phyloP scores from a whole-genome alignment of 176 grass and related monocot genomes.

The Hordeum marinum region DNA sequence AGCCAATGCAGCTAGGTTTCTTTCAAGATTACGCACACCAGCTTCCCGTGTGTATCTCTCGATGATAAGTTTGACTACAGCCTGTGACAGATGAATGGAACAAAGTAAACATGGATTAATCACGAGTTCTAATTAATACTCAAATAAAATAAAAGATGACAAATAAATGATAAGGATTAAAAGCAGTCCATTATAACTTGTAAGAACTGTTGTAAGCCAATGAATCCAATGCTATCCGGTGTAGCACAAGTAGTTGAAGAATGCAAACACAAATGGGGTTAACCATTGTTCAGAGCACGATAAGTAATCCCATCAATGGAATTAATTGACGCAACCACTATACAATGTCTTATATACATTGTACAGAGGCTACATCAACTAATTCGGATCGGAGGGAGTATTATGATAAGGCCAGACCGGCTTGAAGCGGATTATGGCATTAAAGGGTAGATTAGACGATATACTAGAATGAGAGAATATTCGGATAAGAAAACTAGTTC shows the following conservation, averaged over 20 bases:
- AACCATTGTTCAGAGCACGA: neutral
- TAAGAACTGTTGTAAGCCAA: neutral
- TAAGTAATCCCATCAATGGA: neutral
- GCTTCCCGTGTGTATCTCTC: constrained; percentile 97
- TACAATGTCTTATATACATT: too few species aligned
- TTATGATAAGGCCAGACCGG: neutral
- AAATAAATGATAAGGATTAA: neutral
- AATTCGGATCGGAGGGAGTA: neutral
- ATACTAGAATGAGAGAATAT: neutral
- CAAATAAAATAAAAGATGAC: neutral
- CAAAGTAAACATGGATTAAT: neutral
- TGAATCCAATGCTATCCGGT: neutral
- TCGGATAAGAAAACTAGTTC: neutral
- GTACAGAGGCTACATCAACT: too few species aligned
- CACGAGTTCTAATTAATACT: neutral
- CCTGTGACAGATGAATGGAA: constrained; percentile 31
- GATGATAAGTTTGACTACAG: constrained; percentile 82
- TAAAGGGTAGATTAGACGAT: neutral
- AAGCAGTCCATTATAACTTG: neutral
- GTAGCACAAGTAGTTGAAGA: neutral
- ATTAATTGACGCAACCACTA: too few species aligned
- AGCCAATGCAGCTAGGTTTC: constrained; percentile 77
- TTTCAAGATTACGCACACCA: constrained; percentile 85
- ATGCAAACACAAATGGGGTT: neutral
- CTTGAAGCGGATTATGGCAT: neutral